Conservation (phyloP, 345 rosid genomes). For the Lagerstroemia speciosa region DNA sequence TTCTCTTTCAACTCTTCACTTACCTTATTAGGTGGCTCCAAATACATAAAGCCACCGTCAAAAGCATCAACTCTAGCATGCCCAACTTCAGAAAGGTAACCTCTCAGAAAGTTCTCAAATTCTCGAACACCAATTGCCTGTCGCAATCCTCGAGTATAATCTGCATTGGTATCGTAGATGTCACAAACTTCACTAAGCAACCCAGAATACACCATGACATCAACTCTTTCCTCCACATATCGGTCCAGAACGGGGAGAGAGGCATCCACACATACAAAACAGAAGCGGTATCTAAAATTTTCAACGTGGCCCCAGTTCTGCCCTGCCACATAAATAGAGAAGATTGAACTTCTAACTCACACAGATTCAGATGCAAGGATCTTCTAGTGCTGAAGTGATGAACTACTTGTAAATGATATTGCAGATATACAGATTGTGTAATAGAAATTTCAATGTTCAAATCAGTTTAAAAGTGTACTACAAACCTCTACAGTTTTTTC, state of each 20-base stretch:
- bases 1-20: constrained; percentile 32
- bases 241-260: constrained; percentile 49
- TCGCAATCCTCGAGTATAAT: constrained; percentile 69
- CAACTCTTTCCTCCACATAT: constrained; percentile 73
- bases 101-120: constrained; percentile 51
- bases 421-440: neutral
- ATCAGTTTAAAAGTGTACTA: constrained; percentile 12
- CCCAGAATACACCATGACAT: constrained; percentile 72
- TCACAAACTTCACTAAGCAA: constrained; percentile 72
- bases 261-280: constrained; percentile 75
- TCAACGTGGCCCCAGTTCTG: constrained; percentile 92
- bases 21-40: constrained; percentile 13
- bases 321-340: constrained; percentile 43
- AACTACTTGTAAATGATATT: too few species aligned
- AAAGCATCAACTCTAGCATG: constrained; percentile 13
- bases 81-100: constrained; percentile 18
- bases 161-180: constrained; percentile 50
- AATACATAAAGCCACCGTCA: constrained; percentile 12
- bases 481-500: constrained; percentile 68
- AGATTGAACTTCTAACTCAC: constrained; percentile 1
- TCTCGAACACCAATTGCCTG: constrained; percentile 94
- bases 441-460: neutral
- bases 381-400: neutral
- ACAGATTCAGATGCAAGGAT: neutral
- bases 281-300: constrained; percentile 52